Conservation (phyloP, 345 rosid genomes). For the Populus nigra region DNA sequence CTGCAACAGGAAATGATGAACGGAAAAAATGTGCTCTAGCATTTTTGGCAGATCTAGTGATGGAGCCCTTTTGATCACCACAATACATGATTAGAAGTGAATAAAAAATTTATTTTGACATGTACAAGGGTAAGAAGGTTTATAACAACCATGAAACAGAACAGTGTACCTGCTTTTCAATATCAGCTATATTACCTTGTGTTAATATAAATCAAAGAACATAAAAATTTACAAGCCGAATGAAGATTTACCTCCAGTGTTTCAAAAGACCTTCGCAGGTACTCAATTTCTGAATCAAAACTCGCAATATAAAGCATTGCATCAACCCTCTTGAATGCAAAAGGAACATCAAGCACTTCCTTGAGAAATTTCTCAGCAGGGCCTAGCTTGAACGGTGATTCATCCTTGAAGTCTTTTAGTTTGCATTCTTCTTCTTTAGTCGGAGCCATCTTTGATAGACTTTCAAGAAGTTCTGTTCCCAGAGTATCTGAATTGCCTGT, state of each 20-base stretch:
- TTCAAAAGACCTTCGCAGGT: conserved; percentile 72
- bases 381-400: conserved; percentile 72
- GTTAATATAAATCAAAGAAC: neutral
- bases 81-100: neutral
- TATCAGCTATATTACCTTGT: neutral
- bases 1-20: neutral
- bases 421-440: conserved; percentile 82
- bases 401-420: conserved; percentile 73
- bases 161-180: neutral
- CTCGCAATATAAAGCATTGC: conserved; percentile 87
- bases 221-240: neutral
- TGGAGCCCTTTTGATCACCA: neutral
- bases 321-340: conserved; percentile 82
- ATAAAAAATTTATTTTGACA: neutral
- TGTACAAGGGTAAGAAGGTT: neutral
- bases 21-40: neutral
- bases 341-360: conserved; percentile 75
- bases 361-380: conserved; percentile 93
- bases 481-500: conserved; percentile 81
- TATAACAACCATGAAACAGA: neutral
- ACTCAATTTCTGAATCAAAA: conserved; percentile 85
- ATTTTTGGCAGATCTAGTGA: neutral
- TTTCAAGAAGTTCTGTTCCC: conserved; percentile 90
- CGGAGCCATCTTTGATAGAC: conserved; percentile 93
- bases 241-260: conserved; percentile 57